phyloP scores from a whole-genome alignment of 192 early-diverging fungal genomes.

The Mortierella hygrophila region DNA sequence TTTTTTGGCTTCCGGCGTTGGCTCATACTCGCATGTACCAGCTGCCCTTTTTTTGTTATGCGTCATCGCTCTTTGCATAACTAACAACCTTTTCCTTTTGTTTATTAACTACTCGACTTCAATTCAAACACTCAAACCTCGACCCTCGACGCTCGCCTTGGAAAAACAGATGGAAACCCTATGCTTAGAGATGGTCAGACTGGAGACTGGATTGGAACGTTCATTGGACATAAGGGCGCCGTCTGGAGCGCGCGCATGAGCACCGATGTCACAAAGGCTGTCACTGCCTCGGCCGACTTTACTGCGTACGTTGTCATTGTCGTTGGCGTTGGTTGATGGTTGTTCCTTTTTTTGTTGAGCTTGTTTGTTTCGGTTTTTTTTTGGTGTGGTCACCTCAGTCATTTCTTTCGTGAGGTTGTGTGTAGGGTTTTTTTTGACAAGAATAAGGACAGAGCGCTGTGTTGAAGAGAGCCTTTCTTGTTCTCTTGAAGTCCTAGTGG shows the following conservation, averaged over 20 bases:
- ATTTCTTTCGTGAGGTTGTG: neutral
- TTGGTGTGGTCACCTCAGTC: neutral
- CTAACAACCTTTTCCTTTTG: neutral
- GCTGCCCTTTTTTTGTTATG: neutral
- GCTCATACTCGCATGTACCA: neutral
- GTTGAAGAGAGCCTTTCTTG: neutral
- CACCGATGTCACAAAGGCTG: constrained; percentile 81
- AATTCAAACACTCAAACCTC: neutral
- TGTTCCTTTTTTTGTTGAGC: neutral
- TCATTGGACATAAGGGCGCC: constrained; percentile 92
- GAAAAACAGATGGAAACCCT: constrained; percentile 78
- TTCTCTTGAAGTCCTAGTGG: neutral
- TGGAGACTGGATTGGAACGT: constrained; percentile 95
- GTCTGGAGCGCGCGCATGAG: constrained; percentile 90
- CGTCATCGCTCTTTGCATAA: neutral
- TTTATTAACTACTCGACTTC: neutral
- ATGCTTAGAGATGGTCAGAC: constrained; percentile 90
- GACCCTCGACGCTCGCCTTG: neutral
- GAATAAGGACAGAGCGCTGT: neutral
- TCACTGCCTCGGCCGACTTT: constrained; percentile 95
- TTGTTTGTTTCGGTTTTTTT: neutral
- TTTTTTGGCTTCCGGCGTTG: neutral
- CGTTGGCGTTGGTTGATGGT: neutral
- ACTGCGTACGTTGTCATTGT: constrained; percentile 69
- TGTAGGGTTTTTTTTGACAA: neutral